Evolutionary conservation across 2,329 filamentous ascomycete species (phyloP).

Genomic region (Phialophora expanda): DNA sequence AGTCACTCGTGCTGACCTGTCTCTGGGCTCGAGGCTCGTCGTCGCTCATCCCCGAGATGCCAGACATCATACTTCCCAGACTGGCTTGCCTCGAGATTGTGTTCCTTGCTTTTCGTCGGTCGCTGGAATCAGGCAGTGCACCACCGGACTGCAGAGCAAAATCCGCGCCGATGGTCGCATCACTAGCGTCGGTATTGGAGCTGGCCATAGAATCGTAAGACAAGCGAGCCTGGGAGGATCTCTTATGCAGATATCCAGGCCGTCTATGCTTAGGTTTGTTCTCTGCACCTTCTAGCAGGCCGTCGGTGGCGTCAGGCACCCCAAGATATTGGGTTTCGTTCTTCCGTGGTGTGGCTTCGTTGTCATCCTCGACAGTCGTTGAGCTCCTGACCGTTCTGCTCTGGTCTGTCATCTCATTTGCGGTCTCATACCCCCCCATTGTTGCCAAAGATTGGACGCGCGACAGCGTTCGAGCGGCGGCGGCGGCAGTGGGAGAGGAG

Average conservation of each 20-base stretch:
- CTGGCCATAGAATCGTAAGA: conserved; percentile 62
- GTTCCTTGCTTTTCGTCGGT: conserved; percentile 50
- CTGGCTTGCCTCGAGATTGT: conserved; percentile 77
- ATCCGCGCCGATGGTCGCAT: conserved; percentile 76
- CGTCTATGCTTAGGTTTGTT: conserved; percentile 45
- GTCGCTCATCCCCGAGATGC: conserved; percentile 61
- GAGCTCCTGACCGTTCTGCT: conserved; percentile 4
- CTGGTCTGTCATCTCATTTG: conserved; percentile 31
- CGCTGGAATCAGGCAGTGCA: conserved; percentile 60
- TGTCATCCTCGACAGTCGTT: conserved; percentile 31
- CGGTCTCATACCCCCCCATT: conserved; percentile 42
- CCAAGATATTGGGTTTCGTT: conserved; percentile 24
- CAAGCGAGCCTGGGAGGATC: conserved; percentile 63
- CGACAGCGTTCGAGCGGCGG: conserved; percentile 49
- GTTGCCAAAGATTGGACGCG: conserved; percentile 47
- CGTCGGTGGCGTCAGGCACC: conserved; percentile 24
- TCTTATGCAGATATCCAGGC: conserved; percentile 61
- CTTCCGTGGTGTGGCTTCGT: conserved; percentile 31
- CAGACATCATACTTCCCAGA: conserved; percentile 86
- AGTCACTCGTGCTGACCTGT: conserved; percentile 52
- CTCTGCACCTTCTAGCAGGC: conserved; percentile 24
- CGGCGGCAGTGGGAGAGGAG: conserved; percentile 54
- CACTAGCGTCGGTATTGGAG: conserved; percentile 67
- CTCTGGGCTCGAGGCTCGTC: conserved; percentile 53
- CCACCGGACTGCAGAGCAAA: conserved; percentile 83